phyloP scores from a whole-genome alignment of 768 basidiomycete genomes.

The Boletus sp. region DNA sequence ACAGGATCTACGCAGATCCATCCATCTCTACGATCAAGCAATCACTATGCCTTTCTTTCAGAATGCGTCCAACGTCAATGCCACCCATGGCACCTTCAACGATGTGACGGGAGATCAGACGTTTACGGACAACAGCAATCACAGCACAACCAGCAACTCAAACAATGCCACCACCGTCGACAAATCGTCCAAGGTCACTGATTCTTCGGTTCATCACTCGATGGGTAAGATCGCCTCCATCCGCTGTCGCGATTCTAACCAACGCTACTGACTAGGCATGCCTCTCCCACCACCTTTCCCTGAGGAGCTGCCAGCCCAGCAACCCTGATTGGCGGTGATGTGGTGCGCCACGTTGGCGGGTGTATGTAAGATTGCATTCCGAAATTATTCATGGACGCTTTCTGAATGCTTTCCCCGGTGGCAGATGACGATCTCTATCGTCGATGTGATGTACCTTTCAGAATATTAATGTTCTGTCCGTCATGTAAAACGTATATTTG shows the following conservation, averaged over 20 bases:
- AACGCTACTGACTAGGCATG: neutral
- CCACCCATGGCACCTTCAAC: slow-evolving; percentile 18
- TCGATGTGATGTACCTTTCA: neutral
- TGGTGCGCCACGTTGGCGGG: neutral
- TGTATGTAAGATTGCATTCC: neutral
- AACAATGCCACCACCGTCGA: slow-evolving; percentile 20
- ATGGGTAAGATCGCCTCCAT: slow-evolving; percentile 12
- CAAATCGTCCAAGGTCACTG: slow-evolving; percentile 12
- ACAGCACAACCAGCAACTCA: slow-evolving; percentile 11
- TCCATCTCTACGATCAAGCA: neutral
- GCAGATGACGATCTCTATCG: neutral
- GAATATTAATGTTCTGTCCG: neutral
- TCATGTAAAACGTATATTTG: neutral
- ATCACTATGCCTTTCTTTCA: slow-evolving; percentile 27
- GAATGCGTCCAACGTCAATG: slow-evolving; percentile 15
- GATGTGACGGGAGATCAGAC: slow-evolving; percentile 22
- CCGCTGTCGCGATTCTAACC: neutral
- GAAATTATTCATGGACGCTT: neutral
- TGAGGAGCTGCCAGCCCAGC: neutral
- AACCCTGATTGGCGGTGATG: neutral
- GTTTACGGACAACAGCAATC: slow-evolving; percentile 18
- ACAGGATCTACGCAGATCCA: neutral
- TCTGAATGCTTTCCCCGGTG: neutral
- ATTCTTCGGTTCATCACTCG: slow-evolving; percentile 26
- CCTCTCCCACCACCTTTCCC: neutral